These are phyloP conservation scores for Prunus fruticosa DNA, from an alignment of 306 rosid genomes.

Conservation along the genomic window DNA sequence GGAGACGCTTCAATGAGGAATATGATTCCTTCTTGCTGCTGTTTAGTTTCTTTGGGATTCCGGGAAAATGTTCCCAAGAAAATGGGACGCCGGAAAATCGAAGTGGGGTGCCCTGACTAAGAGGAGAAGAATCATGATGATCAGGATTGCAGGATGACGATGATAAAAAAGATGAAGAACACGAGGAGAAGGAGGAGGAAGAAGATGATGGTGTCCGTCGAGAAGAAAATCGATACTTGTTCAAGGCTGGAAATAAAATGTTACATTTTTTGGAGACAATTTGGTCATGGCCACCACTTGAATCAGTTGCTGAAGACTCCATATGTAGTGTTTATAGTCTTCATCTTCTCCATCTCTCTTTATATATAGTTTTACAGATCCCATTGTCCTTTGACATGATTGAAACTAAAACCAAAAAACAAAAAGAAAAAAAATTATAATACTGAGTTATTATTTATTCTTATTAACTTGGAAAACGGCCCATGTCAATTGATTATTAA, in stretches of 20 bases:
- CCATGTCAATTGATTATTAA: conserved; percentile 31
- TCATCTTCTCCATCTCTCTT: conserved; percentile 1
- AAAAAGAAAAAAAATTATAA: neutral
- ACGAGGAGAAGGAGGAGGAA: conserved; percentile 38
- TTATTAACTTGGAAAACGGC: conserved; percentile 13
- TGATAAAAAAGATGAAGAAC: conserved; percentile 46
- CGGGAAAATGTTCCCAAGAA: conserved; percentile 96
- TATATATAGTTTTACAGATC: conserved; percentile 19
- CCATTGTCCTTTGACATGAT: neutral
- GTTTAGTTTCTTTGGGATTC: conserved; percentile 77
- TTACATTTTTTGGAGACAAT: conserved; percentile 33
- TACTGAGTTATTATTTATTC: neutral
- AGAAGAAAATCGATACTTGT: conserved; percentile 31
- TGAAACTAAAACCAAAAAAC: neutral
- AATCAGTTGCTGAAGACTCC: conserved; percentile 41
- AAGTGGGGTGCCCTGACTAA: conserved; percentile 45
- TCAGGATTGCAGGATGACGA: conserved; percentile 33
- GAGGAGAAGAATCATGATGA: conserved; percentile 28
- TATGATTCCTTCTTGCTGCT: conserved; percentile 23
- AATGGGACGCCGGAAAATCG: conserved; percentile 81
- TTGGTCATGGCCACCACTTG: conserved; percentile 14
- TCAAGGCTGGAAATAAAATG: conserved; percentile 20
- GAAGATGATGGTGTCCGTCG: conserved; percentile 50
- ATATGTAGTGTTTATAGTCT: conserved; percentile 19
- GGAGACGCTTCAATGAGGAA: conserved; percentile 46